These are phyloP conservation scores for Tuctoria greenei DNA, from an alignment of 176 grass and related monocot genomes.

Conservation along the genomic window DNA sequence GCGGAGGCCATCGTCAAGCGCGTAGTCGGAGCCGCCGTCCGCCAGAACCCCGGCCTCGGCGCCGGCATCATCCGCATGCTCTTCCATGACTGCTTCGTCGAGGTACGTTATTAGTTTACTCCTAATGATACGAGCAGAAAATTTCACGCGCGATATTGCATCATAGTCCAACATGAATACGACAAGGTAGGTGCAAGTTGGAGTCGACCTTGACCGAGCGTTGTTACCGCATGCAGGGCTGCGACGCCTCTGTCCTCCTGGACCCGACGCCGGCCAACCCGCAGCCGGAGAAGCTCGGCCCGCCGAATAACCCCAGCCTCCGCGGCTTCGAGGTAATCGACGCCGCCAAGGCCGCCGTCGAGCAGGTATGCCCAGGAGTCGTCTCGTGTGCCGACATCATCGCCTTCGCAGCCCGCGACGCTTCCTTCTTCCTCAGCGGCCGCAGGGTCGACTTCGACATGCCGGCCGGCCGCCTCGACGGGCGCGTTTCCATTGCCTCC, in stretches of 20 bases:
- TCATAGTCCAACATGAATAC: not conserved
- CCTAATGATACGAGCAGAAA: not conserved
- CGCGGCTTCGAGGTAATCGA: slow-evolving; percentile 66
- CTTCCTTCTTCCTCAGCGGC: slow-evolving; percentile 29
- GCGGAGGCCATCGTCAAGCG: slow-evolving; percentile 22
- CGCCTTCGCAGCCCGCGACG: slow-evolving; percentile 48
- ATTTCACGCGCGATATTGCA: not conserved
- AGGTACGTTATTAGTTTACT: not conserved
- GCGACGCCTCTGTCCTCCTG: slow-evolving; percentile 30
- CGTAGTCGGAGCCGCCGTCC: slow-evolving; percentile 10
- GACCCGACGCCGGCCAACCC: slow-evolving; percentile 34
- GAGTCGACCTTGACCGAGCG: not conserved
- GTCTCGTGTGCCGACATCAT: slow-evolving; percentile 60
- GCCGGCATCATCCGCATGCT: slow-evolving; percentile 61
- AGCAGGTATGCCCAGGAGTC: slow-evolving; percentile 27
- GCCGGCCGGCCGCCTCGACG: slow-evolving; percentile 45
- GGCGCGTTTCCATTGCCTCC: not conserved
- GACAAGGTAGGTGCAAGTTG: not conserved
- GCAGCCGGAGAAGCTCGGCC: slow-evolving; percentile 33
- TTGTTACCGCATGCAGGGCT: not conserved
- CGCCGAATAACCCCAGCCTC: slow-evolving; percentile 52
- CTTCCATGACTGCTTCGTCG: slow-evolving; percentile 66
- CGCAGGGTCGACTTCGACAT: slow-evolving; percentile 24
- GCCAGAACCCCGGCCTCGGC: slow-evolving; percentile 22
- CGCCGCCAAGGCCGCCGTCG: slow-evolving; percentile 48